Conservation (phyloP, 2,329 filamentous ascomycete species). For the Botrytis medusae region DNA sequence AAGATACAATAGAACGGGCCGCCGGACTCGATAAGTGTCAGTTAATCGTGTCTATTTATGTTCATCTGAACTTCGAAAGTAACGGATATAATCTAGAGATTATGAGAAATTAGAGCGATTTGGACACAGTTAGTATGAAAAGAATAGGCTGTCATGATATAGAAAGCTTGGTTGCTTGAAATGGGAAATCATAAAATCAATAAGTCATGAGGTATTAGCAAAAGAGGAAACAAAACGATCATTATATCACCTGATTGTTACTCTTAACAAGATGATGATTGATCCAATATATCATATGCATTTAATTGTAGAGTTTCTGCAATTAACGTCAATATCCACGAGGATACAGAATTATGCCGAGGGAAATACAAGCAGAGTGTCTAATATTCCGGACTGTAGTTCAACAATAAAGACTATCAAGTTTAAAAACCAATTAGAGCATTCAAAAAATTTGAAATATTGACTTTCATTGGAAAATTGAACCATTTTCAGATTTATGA, state of each 20-base stretch:
- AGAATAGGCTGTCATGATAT: background rate
- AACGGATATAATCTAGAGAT: accelerated
- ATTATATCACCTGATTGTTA: background rate
- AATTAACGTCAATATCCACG: accelerated
- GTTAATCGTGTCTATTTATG: background rate
- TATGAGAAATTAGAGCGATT: background rate
- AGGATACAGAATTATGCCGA: background rate
- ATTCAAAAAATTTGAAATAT: too few relatives aligned
- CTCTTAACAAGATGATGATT: background rate
- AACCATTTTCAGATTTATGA: too few relatives aligned
- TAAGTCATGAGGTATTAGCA: background rate
- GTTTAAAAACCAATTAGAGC: too few relatives aligned
- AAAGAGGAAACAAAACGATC: background rate
- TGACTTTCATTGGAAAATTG: too few relatives aligned
- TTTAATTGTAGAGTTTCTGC: accelerated
- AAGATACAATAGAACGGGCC: background rate
- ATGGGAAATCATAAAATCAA: background rate
- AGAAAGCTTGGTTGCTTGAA: background rate
- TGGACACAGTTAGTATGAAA: background rate
- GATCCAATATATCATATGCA: accelerated
- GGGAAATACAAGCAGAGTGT: too few relatives aligned
- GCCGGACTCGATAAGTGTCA: background rate
- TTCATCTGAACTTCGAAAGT: background rate
- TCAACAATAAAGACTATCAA: too few relatives aligned
- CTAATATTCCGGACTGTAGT: too few relatives aligned